Evolutionary conservation across 2,329 filamentous ascomycete genomes (phyloP).

Genomic region (Fusarium compactum): DNA sequence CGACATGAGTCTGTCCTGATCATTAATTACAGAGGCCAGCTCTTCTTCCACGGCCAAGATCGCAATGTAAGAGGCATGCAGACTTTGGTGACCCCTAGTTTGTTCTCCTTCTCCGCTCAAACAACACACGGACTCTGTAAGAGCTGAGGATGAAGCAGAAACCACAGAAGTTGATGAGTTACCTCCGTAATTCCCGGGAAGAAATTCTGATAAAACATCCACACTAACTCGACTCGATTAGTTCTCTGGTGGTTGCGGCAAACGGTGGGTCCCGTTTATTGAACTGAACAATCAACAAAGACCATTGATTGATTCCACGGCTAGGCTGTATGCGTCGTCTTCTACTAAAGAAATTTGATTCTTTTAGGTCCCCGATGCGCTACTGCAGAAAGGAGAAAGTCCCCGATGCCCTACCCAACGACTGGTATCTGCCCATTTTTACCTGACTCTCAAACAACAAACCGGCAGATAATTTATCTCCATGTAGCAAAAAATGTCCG

Average conservation of each 20-base stretch:
- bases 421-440: neutral
- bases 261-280: constrained; percentile 24
- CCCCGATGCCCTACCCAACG: neutral
- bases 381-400: constrained; percentile 22
- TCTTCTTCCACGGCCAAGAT: neutral
- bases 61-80: neutral
- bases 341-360: constrained; percentile 15
- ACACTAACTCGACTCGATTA: constrained; percentile 12
- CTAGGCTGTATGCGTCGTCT: constrained; percentile 43
- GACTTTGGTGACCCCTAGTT: neutral
- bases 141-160: neutral
- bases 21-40: neutral
- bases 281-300: neutral
- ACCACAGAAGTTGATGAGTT: neutral
- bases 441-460: neutral
- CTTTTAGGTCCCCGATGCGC: constrained; percentile 1
- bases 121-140: neutral
- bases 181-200: neutral
- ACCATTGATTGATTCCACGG: constrained; percentile 9
- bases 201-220: neutral
- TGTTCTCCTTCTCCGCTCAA: neutral
- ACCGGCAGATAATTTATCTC: neutral
- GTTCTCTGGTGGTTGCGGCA: constrained; percentile 27
- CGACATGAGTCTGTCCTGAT: constrained; percentile 10
- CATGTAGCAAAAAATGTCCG: neutral